Percentiles rank a stretch among this genome's conserved stretches.
Conservation (phyloP, 305 asterid species). For the Fraxinus floribunda region DNA sequence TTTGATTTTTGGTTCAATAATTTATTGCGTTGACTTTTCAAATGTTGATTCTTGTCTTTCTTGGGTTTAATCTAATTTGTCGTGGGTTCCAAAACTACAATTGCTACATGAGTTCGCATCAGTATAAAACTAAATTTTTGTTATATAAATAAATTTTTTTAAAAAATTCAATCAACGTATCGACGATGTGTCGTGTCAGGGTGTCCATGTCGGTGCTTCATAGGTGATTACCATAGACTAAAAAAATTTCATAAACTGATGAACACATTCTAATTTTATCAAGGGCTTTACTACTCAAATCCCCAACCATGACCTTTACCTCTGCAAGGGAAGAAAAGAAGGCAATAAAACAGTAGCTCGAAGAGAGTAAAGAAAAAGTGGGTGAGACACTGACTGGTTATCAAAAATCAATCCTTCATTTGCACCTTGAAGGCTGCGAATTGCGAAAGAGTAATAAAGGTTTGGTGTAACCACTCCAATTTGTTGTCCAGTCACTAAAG, state of each 20-base stretch:
- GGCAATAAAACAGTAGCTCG: neutral
- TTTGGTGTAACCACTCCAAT: neutral
- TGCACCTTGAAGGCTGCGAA: neutral
- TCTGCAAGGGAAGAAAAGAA: neutral
- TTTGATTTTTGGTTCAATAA: no score
- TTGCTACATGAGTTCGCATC: no score
- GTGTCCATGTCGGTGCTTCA: no score
- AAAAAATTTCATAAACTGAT: neutral
- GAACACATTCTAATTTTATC: neutral
- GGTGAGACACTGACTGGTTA: neutral
- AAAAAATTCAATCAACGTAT: no score
- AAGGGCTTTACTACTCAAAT: neutral
- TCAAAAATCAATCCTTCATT: neutral
- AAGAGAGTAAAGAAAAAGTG: neutral
- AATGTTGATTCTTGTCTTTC: no score
- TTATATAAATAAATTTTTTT: no score
- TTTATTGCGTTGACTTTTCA: no score
- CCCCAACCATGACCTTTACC: neutral
- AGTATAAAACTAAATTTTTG: no score
- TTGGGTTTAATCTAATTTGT: no score
- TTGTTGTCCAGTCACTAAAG: neutral
- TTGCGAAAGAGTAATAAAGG: no score
- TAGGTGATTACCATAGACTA: neutral
- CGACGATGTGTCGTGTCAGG: no score
- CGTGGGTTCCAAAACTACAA: no score